Percentiles rank a stretch among this genome's conserved stretches.
Conservation (phyloP, 257 asterid species). For the Cinchona pubescens region DNA sequence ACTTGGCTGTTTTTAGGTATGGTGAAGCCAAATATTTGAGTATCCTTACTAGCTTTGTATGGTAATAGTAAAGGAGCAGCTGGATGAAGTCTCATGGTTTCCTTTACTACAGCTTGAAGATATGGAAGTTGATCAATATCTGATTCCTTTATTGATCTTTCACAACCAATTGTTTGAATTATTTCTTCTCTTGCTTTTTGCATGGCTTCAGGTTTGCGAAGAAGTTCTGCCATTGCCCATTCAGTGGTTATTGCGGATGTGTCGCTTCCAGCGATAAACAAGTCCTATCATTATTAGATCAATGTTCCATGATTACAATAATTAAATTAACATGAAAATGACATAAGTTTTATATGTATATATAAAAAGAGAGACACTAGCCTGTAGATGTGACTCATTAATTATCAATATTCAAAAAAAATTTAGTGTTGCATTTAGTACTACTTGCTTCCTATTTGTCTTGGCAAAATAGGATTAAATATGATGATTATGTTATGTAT, state of each 20-base stretch:
- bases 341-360: not conserved
- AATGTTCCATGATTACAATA: no score
- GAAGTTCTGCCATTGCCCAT: slow-evolving; percentile 24
- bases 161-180: slow-evolving; percentile 5
- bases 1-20: slow-evolving; percentile 15
- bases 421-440: not conserved
- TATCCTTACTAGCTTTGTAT: slow-evolving; percentile 3
- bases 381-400: no score
- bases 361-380: not conserved
- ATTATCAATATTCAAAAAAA: not conserved
- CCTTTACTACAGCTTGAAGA: slow-evolving; percentile 16
- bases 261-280: slow-evolving; percentile 22
- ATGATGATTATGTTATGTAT: no score
- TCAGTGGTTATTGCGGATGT: slow-evolving; percentile 21
- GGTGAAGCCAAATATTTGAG: not conserved
- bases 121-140: slow-evolving; percentile 13
- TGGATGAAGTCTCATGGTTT: slow-evolving; percentile 22
- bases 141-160: not conserved
- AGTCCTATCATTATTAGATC: not conserved
- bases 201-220: slow-evolving; percentile 11
- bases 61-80: slow-evolving; percentile 18
- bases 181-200: slow-evolving; percentile 7
- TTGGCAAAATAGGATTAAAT: no score
- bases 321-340: not conserved
- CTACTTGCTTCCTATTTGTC: no score